These are phyloP conservation scores for Phlyctochytrium planicorne DNA, from an alignment of 192 early-diverging fungal genomes.

Conservation along the genomic window DNA sequence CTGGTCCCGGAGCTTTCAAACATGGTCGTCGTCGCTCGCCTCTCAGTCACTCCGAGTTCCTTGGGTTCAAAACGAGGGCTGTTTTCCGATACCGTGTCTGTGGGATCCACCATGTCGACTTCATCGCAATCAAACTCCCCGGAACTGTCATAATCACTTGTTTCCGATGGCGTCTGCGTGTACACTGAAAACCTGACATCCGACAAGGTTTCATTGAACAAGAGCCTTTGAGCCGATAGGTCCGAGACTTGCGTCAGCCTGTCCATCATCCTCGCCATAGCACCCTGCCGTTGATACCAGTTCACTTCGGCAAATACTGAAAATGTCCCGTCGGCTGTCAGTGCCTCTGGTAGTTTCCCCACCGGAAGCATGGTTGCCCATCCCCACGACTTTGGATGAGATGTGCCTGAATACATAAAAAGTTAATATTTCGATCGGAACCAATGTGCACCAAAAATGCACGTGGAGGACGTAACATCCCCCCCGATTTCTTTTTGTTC, in stretches of 20 bases:
- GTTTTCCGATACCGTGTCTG: no score
- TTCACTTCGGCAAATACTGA: slow-evolving; percentile 27
- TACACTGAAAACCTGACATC: slow-evolving; percentile 31
- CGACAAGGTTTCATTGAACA: slow-evolving; percentile 27
- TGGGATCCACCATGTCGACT: neutral
- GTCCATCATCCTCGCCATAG: slow-evolving; percentile 28
- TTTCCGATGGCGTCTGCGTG: neutral
- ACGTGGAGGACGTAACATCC: no score
- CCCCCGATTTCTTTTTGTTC: slow-evolving; percentile 1
- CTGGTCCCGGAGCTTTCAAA: no score
- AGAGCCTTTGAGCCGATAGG: slow-evolving; percentile 13
- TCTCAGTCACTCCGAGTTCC: no score
- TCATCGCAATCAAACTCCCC: slow-evolving; percentile 10
- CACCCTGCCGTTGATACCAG: slow-evolving; percentile 27
- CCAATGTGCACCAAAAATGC: no score
- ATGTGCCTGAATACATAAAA: slow-evolving; percentile 15
- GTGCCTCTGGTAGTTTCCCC: slow-evolving; percentile 21
- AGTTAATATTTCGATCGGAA: no score
- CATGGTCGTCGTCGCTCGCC: no score
- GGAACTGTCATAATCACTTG: no score
- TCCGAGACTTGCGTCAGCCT: slow-evolving; percentile 5
- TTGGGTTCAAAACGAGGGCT: no score
- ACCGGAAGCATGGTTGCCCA: slow-evolving; percentile 35
- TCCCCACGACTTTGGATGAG: slow-evolving; percentile 35
- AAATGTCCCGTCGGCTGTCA: slow-evolving; percentile 30